Evolutionary conservation across 2,329 filamentous ascomycete species (phyloP).

Genomic region (Beauveria pseudobassiana): DNA sequence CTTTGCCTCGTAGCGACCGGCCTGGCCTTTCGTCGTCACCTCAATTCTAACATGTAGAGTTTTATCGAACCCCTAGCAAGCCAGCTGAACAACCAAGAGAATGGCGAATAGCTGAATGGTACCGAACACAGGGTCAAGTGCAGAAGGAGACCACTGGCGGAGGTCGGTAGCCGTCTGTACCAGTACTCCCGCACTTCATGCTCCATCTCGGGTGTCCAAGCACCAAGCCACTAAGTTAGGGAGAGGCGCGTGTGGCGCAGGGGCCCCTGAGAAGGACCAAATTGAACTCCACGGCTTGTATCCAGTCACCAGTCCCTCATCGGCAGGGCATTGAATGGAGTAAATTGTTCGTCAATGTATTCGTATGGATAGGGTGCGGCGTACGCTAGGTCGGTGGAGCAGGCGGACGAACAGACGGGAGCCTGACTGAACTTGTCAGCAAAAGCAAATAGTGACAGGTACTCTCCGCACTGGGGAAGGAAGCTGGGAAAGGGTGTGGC

Average conservation of each 20-base stretch:
- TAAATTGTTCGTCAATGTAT: slow-evolving; percentile 31
- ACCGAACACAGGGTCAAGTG: neutral
- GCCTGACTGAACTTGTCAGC: neutral
- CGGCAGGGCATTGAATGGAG: slow-evolving; percentile 93
- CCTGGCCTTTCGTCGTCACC: neutral
- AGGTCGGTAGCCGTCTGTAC: neutral
- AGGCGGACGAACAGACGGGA: slow-evolving; percentile 8
- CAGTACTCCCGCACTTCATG: neutral
- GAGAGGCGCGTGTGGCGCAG: slow-evolving; percentile 4
- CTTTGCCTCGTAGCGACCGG: too few species aligned
- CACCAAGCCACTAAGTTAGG: neutral
- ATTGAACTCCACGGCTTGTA: neutral
- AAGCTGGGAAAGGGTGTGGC: neutral
- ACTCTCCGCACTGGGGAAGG: neutral
- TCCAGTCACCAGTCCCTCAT: neutral
- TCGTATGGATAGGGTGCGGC: neutral
- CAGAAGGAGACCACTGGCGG: neutral
- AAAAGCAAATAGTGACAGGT: slow-evolving; percentile 1
- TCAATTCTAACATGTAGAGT: neutral
- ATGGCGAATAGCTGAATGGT: neutral
- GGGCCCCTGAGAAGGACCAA: slow-evolving; percentile 3
- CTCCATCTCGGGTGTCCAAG: neutral
- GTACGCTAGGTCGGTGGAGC: neutral
- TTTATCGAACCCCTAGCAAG: neutral
- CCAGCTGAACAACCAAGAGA: neutral